Evolutionary conservation across 2,329 filamentous ascomycete species (phyloP).

Genomic region (Aspergillus candidus): DNA sequence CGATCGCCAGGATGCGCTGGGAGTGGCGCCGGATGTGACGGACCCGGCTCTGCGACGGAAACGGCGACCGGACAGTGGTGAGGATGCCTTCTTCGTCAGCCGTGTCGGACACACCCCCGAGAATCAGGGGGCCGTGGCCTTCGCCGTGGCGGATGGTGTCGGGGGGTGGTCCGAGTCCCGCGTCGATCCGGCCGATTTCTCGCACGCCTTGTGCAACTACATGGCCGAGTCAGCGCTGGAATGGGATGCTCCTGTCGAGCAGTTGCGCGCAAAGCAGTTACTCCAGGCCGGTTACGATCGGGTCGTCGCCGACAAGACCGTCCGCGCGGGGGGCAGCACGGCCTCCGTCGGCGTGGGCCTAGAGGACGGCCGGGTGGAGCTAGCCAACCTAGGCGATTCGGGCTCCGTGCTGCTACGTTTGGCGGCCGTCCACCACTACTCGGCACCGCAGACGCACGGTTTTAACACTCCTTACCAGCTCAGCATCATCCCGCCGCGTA

Average conservation of each 20-base stretch:
- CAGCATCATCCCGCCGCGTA: slow-evolving; percentile 73
- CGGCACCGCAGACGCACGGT: slow-evolving; percentile 82
- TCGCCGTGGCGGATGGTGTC: slow-evolving; percentile 90
- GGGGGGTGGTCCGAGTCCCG: slow-evolving; percentile 92
- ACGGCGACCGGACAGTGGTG: slow-evolving; percentile 70
- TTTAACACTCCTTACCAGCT: slow-evolving; percentile 98
- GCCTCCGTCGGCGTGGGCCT: slow-evolving; percentile 78
- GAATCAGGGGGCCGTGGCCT: slow-evolving; percentile 52
- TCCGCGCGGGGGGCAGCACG: slow-evolving; percentile 82
- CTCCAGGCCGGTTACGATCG: slow-evolving; percentile 81
- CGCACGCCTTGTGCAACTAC: slow-evolving; percentile 85
- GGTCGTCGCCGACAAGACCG: slow-evolving; percentile 65
- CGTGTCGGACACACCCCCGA: slow-evolving; percentile 59
- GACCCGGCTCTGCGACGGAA: slow-evolving; percentile 53
- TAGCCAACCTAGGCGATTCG: slow-evolving; percentile 93
- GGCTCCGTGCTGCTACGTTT: slow-evolving; percentile 82
- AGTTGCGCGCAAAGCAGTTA: slow-evolving; percentile 57
- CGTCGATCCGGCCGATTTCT: slow-evolving; percentile 91
- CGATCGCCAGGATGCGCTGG: slow-evolving; percentile 29
- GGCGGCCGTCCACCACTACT: slow-evolving; percentile 77
- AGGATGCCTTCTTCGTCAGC: slow-evolving; percentile 93
- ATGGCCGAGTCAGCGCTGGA: slow-evolving; percentile 73
- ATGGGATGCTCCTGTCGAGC: slow-evolving; percentile 39
- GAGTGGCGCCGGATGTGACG: slow-evolving; percentile 26
- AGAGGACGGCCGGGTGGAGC: slow-evolving; percentile 68